phyloP scores from a whole-genome alignment of 1,284 basidiomycete species.

The Cystodermella granulosa region DNA sequence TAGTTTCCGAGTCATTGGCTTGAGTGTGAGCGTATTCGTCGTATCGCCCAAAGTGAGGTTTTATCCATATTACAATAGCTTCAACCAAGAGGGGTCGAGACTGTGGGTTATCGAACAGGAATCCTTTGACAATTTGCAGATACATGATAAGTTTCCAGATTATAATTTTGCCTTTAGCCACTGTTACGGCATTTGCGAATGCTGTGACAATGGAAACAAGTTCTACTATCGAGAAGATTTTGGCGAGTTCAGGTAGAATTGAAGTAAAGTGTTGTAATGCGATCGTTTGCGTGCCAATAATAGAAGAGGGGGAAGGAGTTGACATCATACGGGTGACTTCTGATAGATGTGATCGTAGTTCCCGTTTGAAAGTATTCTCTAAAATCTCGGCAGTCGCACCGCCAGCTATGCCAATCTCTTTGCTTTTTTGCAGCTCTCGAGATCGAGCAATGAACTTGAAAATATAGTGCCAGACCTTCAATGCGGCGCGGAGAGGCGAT shows the following conservation, averaged over 20 bases:
- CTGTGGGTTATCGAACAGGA: constrained; percentile 79
- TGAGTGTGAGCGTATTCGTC: constrained; percentile 70
- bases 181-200: constrained; percentile 81
- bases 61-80: constrained; percentile 87
- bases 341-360: constrained; percentile 68
- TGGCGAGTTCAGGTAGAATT: constrained; percentile 81
- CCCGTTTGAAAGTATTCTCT: constrained; percentile 80
- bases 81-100: constrained; percentile 82
- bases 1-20: constrained; percentile 59
- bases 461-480: constrained; percentile 96
- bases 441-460: constrained; percentile 91
- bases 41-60: constrained; percentile 89
- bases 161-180: constrained; percentile 79
- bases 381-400: constrained; percentile 80
- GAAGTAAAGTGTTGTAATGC: constrained; percentile 92
- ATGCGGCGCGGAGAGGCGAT: constrained; percentile 74
- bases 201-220: constrained; percentile 79
- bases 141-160: constrained; percentile 94
- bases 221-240: constrained; percentile 75
- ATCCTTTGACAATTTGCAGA: constrained; percentile 83
- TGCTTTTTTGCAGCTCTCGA: constrained; percentile 79
- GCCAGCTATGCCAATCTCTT: constrained; percentile 71
- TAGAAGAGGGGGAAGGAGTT: constrained; percentile 69
- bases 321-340: constrained; percentile 90
- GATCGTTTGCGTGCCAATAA: constrained; percentile 93